These are phyloP conservation scores for Colletotrichum karsti DNA, from an alignment of 2,329 filamentous ascomycete species.

Conservation along the genomic window DNA sequence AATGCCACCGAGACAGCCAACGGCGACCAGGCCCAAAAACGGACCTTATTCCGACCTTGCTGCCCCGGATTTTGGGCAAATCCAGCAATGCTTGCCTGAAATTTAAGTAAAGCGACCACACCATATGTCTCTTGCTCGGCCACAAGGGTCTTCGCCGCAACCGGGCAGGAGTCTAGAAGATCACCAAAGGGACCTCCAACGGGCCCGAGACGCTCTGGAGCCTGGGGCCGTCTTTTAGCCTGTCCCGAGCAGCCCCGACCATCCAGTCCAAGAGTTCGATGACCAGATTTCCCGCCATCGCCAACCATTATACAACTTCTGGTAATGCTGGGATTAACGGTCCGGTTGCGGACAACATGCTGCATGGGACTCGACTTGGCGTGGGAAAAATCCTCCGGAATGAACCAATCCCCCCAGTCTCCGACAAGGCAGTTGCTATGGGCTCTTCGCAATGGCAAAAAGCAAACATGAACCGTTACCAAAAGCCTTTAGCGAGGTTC, in stretches of 20 bases:
- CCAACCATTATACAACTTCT: constrained; percentile 1
- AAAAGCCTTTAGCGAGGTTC: background rate
- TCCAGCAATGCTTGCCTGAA: constrained; percentile 18
- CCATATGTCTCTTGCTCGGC: constrained; percentile 17
- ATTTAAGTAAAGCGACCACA: constrained; percentile 23
- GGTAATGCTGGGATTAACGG: constrained; percentile 8
- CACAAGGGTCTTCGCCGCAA: constrained; percentile 28
- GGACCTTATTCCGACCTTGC: constrained; percentile 20
- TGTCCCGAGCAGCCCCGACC: constrained; percentile 9
- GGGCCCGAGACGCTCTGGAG: constrained; percentile 2
- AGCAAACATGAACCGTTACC: constrained; percentile 11
- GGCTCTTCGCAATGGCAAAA: constrained; percentile 6
- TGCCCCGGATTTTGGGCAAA: constrained; percentile 31
- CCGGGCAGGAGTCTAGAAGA: constrained; percentile 29
- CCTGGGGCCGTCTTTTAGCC: constrained; percentile 20
- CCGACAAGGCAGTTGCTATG: background rate
- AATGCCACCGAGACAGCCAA: constrained; percentile 11
- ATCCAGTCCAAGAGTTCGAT: constrained; percentile 2
- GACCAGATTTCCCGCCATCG: constrained; percentile 21
- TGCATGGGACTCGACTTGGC: constrained; percentile 23
- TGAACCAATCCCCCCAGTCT: background rate
- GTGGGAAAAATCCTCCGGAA: constrained; percentile 29
- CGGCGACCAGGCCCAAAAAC: constrained; percentile 29
- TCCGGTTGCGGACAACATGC: constrained; percentile 25
- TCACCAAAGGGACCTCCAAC: constrained; percentile 22